phyloP scores from a whole-genome alignment of 2,329 filamentous ascomycete species.

The Cytospora schulzeri region DNA sequence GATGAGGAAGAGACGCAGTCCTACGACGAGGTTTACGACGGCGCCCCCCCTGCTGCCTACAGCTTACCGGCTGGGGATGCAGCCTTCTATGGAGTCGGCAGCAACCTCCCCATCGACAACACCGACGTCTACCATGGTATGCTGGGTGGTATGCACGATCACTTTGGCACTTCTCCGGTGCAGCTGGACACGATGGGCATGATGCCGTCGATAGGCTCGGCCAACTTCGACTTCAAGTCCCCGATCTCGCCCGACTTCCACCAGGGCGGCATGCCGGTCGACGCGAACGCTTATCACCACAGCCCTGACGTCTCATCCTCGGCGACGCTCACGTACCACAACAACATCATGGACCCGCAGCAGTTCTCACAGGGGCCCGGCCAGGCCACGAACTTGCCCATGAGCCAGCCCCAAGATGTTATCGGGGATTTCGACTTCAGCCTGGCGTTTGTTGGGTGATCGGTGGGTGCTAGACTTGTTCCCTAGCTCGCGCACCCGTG shows the following conservation, averaged over 20 bases:
- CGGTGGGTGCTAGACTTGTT: neutral
- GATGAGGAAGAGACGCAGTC: conserved; percentile 35
- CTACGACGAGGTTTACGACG: conserved; percentile 31
- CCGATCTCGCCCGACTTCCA: conserved; percentile 23
- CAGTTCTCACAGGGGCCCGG: conserved; percentile 14
- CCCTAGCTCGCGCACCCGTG: neutral
- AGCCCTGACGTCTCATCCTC: conserved; percentile 33
- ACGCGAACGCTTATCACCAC: conserved; percentile 30
- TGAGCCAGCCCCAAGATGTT: conserved; percentile 9
- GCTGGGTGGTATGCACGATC: conserved; percentile 21
- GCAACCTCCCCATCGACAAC: conserved; percentile 25
- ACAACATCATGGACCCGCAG: conserved; percentile 27
- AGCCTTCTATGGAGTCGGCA: conserved; percentile 11
- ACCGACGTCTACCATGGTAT: conserved; percentile 27
- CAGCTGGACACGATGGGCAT: conserved; percentile 19
- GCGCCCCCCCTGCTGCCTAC: conserved; percentile 3
- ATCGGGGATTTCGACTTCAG: conserved; percentile 25
- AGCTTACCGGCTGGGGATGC: conserved; percentile 27
- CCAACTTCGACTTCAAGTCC: conserved; percentile 31
- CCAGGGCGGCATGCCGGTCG: conserved; percentile 26
- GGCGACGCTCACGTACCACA: conserved; percentile 32
- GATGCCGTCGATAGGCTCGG: conserved; percentile 33
- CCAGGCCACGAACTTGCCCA: conserved; percentile 6
- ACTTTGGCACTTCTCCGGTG: conserved; percentile 14
- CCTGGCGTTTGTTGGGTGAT: conserved; percentile 5